Evolutionary conservation across 495 filamentous ascomycete species (phyloP).

Genomic region (Penicillium cataractarum): DNA sequence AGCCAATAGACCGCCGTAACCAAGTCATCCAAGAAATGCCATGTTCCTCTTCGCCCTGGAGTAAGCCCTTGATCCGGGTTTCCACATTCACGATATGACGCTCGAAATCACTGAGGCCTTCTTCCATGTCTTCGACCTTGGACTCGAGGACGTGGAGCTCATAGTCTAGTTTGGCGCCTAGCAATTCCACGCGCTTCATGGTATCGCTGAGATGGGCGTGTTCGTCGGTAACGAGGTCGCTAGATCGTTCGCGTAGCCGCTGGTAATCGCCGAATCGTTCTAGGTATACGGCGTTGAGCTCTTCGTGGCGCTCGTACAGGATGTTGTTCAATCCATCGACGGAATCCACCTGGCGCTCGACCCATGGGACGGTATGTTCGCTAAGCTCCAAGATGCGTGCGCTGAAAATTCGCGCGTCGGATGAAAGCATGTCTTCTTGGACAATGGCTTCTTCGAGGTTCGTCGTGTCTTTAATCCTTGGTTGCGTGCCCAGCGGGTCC

Average conservation of each 20-base stretch:
- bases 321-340: conserved; percentile 67
- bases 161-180: conserved; percentile 91
- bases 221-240: conserved; percentile 70
- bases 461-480: conserved; percentile 33
- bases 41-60: conserved; percentile 61
- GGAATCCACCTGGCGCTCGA: conserved; percentile 60
- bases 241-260: conserved; percentile 63
- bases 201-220: conserved; percentile 67
- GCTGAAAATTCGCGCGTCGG: conserved; percentile 64
- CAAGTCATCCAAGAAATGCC: conserved; percentile 61
- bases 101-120: conserved; percentile 79
- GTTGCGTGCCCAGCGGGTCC: conserved; percentile 50
- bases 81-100: conserved; percentile 81
- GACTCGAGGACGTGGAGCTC: conserved; percentile 80
- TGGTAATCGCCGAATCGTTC: conserved; percentile 68
- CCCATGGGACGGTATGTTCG: conserved; percentile 64
- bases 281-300: conserved; percentile 69
- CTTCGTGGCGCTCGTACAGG: conserved; percentile 61
- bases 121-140: conserved; percentile 87
- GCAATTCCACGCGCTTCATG: conserved; percentile 78
- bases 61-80: conserved; percentile 69
- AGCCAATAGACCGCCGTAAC: conserved; percentile 44
- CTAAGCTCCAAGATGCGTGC: conserved; percentile 52
- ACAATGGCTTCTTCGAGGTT: conserved; percentile 48
- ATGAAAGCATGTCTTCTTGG: conserved; percentile 54